Conservation (phyloP, 1,284 basidiomycete species). For the Vanrija humicola region DNA sequence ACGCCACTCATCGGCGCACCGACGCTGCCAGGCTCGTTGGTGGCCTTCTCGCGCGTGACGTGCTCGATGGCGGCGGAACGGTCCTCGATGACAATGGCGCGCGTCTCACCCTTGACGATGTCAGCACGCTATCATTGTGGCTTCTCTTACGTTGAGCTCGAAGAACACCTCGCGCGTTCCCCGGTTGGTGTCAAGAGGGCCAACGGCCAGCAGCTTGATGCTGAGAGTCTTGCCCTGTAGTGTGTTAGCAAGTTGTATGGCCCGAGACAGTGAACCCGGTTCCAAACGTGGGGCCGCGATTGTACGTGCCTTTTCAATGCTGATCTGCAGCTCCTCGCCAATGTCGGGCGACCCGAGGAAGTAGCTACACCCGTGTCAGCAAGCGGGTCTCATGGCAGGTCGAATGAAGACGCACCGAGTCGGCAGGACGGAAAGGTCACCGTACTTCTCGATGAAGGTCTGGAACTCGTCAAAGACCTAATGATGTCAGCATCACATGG, state of each 20-base stretch:
- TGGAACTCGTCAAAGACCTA: slow-evolving; percentile 94
- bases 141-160: slow-evolving; percentile 70
- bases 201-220: slow-evolving; percentile 91
- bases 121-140: no score
- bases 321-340: slow-evolving; percentile 94
- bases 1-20: no score
- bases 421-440: slow-evolving; percentile 91
- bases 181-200: slow-evolving; percentile 83
- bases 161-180: slow-evolving; percentile 96
- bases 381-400: no score
- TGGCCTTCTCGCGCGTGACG: slow-evolving; percentile 86
- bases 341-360: slow-evolving; percentile 90
- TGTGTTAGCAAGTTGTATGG: no score
- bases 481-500: no score
- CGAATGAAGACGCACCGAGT: slow-evolving; percentile 57
- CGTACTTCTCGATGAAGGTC: slow-evolving; percentile 88
- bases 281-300: no score
- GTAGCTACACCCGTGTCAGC: slow-evolving; percentile 50
- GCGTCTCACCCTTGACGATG: slow-evolving; percentile 53
- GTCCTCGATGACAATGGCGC: slow-evolving; percentile 91
- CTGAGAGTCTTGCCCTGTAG: slow-evolving; percentile 83
- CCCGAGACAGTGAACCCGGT: no score
- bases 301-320: slow-evolving; percentile 67
- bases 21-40: slow-evolving; percentile 55
- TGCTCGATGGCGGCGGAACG: slow-evolving; percentile 94